Evolutionary conservation across 1,284 basidiomycete species (phyloP).

Genomic region (Naganishia albida): DNA sequence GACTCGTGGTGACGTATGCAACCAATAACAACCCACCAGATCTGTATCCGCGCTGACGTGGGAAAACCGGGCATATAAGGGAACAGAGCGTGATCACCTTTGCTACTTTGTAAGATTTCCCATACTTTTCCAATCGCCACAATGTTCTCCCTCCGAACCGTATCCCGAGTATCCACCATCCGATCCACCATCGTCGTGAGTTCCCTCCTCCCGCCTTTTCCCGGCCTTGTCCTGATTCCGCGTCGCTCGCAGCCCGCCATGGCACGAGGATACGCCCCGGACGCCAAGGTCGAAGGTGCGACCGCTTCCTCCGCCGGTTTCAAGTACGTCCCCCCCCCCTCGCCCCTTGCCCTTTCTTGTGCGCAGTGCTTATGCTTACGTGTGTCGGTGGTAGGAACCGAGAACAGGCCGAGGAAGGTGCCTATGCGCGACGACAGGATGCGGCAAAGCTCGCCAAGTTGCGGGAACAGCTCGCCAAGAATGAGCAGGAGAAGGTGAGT

Average conservation of each 20-base stretch:
- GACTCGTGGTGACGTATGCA: too few relatives aligned
- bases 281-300: slow-evolving; percentile 19
- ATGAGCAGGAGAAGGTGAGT: slow-evolving; percentile 29
- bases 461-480: slow-evolving; percentile 29
- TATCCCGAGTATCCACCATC: slow-evolving; percentile 24
- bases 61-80: background rate
- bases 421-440: slow-evolving; percentile 30
- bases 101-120: background rate
- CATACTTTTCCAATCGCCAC: background rate
- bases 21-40: too few relatives aligned
- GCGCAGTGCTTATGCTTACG: background rate
- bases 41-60: slow-evolving; percentile 20
- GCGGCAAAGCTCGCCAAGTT: slow-evolving; percentile 32
- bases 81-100: background rate
- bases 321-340: slow-evolving; percentile 25
- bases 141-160: slow-evolving; percentile 30
- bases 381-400: slow-evolving; percentile 15
- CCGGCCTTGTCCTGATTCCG: background rate
- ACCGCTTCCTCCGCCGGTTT: slow-evolving; percentile 25
- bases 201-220: background rate
- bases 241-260: slow-evolving; percentile 28
- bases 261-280: slow-evolving; percentile 30
- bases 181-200: slow-evolving; percentile 29
- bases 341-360: background rate
- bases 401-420: slow-evolving; percentile 32